Evolutionary conservation across 2,329 filamentous ascomycete species (phyloP), one percentile per base, ranked within the genome.

Genomic region (Neocucurbitaria cava): DNA sequence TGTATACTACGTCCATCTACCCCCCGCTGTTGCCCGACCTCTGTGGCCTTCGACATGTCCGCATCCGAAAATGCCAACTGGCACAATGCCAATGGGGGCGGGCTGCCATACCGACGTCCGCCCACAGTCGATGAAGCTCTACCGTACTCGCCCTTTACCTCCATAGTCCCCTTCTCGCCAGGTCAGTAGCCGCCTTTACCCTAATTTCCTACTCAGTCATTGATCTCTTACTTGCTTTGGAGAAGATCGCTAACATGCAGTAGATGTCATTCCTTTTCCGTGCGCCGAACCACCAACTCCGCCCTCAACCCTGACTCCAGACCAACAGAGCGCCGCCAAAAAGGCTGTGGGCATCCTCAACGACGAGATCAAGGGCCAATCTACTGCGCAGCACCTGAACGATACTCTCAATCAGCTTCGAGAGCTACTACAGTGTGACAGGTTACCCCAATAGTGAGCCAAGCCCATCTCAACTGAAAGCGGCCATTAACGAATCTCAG

Each of bases 141-240:
- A 41, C 89, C 90, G n/a, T 93, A 88, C 76, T 91, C 90, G 46
- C 91, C 91, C 21, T 88, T 94, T 71, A 90, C 88, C 44, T 92
- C 90, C 3, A 89, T 93, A 44, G 83, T 91, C 47, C 90, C 91
- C 2, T 91, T 94, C 74, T 86, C 89, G 73, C 85, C 89, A 62
- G 87, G 91, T 92, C 76, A 62, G 78, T 75, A 54, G 18, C 46
- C 54, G 53, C 46, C 58, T 56, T 68, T 59, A 69, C 65, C 43
- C 51, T 17, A 30, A 46, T 49, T 46, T 43, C 17, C 23, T 40
- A 42, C 44, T 50, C 49, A 45, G 9, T 38, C 52, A 21, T 40
- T 23, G 35, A 49, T 60, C 60, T 68, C 57, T 69, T 49, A 67
- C 65, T 43, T 60, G 20, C 20, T 11, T 41, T 30, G 42, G 18